Evolutionary conservation across 768 basidiomycete species (phyloP).

Genomic region (Lactifluus subvellereus): DNA sequence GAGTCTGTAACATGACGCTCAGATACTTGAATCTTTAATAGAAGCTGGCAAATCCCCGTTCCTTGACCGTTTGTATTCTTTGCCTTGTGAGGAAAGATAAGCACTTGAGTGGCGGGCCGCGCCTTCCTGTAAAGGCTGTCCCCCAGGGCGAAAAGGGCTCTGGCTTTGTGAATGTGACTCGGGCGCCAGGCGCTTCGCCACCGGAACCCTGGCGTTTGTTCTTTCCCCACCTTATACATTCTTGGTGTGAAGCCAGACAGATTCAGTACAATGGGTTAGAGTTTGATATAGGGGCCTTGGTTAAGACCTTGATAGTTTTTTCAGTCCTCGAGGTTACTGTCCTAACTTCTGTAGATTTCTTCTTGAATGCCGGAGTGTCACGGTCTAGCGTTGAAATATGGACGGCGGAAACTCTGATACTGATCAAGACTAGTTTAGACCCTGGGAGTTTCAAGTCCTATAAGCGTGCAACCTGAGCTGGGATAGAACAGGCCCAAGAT

Average conservation of each 20-base stretch:
- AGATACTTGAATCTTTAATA: not conserved
- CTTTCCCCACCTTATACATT: conserved; percentile 9
- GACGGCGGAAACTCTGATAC: conserved; percentile 66
- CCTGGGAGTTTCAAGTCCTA: too few species aligned
- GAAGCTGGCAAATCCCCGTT: not conserved
- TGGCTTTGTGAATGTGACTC: not conserved
- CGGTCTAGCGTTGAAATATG: conserved; percentile 51
- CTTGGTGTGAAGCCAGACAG: not conserved
- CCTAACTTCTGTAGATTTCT: conserved; percentile 57
- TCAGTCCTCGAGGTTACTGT: conserved; percentile 43
- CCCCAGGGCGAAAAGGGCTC: not conserved
- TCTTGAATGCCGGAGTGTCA: conserved; percentile 45
- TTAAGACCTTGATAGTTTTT: conserved; percentile 44
- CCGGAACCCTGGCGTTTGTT: conserved; percentile 14
- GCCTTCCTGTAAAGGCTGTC: not conserved
- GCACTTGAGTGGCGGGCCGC: not conserved
- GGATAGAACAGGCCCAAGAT: too few species aligned
- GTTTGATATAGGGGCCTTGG: conserved; percentile 40
- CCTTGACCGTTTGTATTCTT: not conserved
- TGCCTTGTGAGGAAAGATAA: conserved; percentile 1
- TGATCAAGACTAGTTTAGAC: conserved; percentile 4
- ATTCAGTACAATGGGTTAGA: not conserved
- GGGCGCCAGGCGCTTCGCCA: conserved; percentile 8
- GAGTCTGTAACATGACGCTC: not conserved
- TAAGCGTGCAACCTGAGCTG: too few species aligned